Base-by-base conservation (phyloP, 1,284 basidiomycete genomes). In the Coniophora puteana region DNA sequence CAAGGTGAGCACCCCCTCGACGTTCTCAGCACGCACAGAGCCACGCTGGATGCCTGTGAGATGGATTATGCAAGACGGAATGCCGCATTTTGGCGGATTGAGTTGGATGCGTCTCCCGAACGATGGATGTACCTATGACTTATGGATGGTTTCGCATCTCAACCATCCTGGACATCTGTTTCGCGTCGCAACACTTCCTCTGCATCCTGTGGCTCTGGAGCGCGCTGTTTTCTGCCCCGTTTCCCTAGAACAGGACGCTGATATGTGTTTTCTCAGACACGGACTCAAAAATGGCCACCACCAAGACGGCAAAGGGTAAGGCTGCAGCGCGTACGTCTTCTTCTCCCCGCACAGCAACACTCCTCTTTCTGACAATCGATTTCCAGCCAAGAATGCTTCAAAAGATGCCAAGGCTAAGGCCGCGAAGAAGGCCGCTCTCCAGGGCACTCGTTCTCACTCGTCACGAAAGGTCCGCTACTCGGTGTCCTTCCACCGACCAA, bases 381-480 rank as follows among this genome's bases (percentile, higher is more conserved):
- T 31, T 32, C 31, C 38, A 41, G 45, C 52, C 59, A 60, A 65
- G 62, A 39, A 60, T 28, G 49, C 60, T 35, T 50, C 66, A 4
- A 76, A 72, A 61, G 86, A 89, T 59, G 69, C 71, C 62, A 93
- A 94, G 74, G 93, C 93, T 59, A 90, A 93, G 75, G 75, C 85
- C 41, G 94, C 94, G 46, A 97, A 94, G 78, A 98, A 98, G 79
- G 93, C 94, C 22, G 93, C 88, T 47, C 80, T 97, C 50, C 92
- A 93, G 69, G 95, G 94, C 42, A 74, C 72, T 48, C 77, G 87
- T 61, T 80, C 81, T 40, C 83, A 87, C 65, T 76, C 81, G 41
- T 63, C 79, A 55, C 86, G 91, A 68, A 97, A 97, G 75, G 74
- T 83, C 38, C 85, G 92, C 55, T 85, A 76, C 61, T 86, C 85